phyloP scores from a whole-genome alignment of 1,284 basidiomycete genomes.

The Leccinum subfulvum region DNA sequence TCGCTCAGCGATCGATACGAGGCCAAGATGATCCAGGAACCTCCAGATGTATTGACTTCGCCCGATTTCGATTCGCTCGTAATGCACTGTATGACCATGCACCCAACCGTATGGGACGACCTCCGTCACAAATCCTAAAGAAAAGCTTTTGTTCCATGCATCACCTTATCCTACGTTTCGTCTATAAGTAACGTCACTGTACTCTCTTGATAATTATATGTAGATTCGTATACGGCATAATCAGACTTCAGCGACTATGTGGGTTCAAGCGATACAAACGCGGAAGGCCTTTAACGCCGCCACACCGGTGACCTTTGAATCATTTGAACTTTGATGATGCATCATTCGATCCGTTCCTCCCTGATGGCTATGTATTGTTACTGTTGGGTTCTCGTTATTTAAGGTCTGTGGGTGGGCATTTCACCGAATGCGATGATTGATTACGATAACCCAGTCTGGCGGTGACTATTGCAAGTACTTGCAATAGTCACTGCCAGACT shows the following conservation, averaged over 20 bases:
- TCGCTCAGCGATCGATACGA: constrained; percentile 33
- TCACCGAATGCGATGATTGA: no score
- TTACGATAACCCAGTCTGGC: no score
- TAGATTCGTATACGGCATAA: constrained; percentile 12
- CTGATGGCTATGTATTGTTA: no score
- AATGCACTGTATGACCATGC: constrained; percentile 31
- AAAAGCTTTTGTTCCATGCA: background rate
- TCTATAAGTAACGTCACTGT: constrained; percentile 15
- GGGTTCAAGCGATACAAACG: background rate
- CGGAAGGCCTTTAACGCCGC: no score
- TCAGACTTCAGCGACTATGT: constrained; percentile 1
- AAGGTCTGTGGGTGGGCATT: no score
- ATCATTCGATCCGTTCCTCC: no score
- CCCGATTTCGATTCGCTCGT: constrained; percentile 33
- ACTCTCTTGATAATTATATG: constrained; percentile 19
- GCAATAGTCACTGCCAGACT: no score
- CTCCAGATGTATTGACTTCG: constrained; percentile 33
- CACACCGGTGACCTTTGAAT: no score
- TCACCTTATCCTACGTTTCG: constrained; percentile 14
- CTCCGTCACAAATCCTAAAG: constrained; percentile 22
- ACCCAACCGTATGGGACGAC: constrained; percentile 31
- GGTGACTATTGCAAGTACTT: no score
- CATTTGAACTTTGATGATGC: no score
- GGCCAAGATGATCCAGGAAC: constrained; percentile 27
- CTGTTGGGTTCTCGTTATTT: no score